Conservation (phyloP, 2,329 filamentous ascomycete genomes). For the Canariomyces notabilis region DNA sequence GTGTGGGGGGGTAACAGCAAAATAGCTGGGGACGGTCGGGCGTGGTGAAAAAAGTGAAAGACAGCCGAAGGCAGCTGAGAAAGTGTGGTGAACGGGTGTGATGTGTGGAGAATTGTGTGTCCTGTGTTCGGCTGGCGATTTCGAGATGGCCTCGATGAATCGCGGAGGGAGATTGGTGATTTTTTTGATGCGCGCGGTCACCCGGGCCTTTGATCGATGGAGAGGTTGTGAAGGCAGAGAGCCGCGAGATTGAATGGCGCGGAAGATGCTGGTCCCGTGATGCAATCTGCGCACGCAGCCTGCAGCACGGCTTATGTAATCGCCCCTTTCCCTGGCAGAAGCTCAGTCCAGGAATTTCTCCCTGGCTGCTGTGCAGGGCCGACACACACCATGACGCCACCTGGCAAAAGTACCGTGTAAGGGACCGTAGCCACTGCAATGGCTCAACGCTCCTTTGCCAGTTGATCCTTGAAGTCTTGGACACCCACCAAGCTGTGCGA, state of each 20-base stretch:
- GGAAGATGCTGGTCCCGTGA: conserved; percentile 24
- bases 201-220: conserved; percentile 43
- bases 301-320: conserved; percentile 23
- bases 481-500: too few relatives aligned
- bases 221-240: conserved; percentile 33
- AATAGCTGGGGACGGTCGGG: conserved; percentile 27
- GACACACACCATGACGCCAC: neutral
- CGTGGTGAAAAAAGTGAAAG: conserved; percentile 41
- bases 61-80: conserved; percentile 35
- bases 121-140: conserved; percentile 47
- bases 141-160: conserved; percentile 55
- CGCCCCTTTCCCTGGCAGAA: conserved; percentile 5
- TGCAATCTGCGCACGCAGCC: conserved; percentile 20
- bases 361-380: neutral
- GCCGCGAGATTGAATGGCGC: conserved; percentile 27
- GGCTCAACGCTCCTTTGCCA: too few relatives aligned
- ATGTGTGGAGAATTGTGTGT: conserved; percentile 50
- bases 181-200: conserved; percentile 58
- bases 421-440: too few relatives aligned
- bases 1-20: conserved; percentile 17
- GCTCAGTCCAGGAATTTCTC: conserved; percentile 1
- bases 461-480: too few relatives aligned
- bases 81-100: conserved; percentile 36
- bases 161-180: conserved; percentile 55
- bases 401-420: too few relatives aligned